Evolutionary conservation across 108 stramenopile genomes (phyloP).

Genomic region (Phaeodactylum tricornutum): DNA sequence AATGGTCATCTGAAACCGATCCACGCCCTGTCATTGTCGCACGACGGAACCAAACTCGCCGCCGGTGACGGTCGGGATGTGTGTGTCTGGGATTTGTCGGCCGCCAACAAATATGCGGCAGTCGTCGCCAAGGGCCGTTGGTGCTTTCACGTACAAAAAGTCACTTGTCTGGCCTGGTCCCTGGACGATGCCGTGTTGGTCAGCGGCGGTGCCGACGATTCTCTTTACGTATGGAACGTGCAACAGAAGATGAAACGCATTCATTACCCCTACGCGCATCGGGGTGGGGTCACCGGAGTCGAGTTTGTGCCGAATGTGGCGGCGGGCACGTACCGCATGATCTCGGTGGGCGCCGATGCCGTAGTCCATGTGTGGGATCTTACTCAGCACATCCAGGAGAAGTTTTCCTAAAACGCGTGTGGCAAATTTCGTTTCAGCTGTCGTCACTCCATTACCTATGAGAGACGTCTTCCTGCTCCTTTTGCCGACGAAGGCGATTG

Average conservation of each 20-base stretch:
- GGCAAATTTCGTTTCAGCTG: no score
- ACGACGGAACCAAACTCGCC: slow-evolving; percentile 77
- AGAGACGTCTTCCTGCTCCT: no score
- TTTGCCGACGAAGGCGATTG: no score
- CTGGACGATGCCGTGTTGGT: slow-evolving; percentile 62
- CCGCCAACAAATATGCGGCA: slow-evolving; percentile 20
- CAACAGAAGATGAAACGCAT: slow-evolving; percentile 61
- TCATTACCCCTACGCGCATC: slow-evolving; percentile 77
- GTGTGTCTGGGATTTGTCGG: slow-evolving; percentile 46
- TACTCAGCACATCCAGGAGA: slow-evolving; percentile 42
- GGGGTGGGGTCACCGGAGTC: slow-evolving; percentile 68
- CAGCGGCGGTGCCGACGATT: slow-evolving; percentile 71
- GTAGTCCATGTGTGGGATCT: slow-evolving; percentile 82
- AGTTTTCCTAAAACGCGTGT: slow-evolving; percentile 58
- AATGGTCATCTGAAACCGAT: slow-evolving; percentile 67
- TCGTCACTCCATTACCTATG: no score
- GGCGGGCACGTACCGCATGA: slow-evolving; percentile 27
- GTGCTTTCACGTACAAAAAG: slow-evolving; percentile 77
- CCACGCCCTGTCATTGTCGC: slow-evolving; percentile 73
- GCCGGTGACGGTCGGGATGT: slow-evolving; percentile 77
- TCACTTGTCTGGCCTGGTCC: slow-evolving; percentile 65
- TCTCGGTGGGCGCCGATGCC: slow-evolving; percentile 87
- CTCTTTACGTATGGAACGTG: slow-evolving; percentile 68
- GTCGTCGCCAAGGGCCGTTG: slow-evolving; percentile 55
- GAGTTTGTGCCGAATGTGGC: slow-evolving; percentile 29